Conservation (phyloP, 2,329 filamentous ascomycete species). For the Penicillium sp. region DNA sequence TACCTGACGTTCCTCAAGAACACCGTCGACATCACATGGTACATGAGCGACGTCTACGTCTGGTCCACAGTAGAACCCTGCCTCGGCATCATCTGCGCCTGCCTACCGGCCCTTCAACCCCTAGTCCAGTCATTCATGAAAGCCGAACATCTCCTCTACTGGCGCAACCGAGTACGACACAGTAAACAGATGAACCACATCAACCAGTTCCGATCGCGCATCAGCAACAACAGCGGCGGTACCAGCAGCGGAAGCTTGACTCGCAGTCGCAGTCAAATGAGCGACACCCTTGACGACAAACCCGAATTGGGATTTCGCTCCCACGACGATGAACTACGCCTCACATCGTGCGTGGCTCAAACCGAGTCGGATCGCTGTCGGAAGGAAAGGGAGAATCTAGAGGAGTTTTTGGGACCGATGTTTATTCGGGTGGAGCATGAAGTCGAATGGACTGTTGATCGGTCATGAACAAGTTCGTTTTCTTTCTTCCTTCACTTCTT, state of each 20-base stretch:
- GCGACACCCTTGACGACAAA: neutral
- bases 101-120: slow-evolving; percentile 15
- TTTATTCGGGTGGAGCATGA: slow-evolving; percentile 11
- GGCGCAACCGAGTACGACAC: neutral
- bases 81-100: slow-evolving; percentile 16
- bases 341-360: slow-evolving; percentile 2
- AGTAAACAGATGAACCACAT: neutral
- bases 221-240: neutral
- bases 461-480: neutral
- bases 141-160: slow-evolving; percentile 1
- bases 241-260: neutral
- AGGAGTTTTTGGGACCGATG: slow-evolving; percentile 8
- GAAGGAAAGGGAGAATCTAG: slow-evolving; percentile 1
- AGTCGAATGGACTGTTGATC: slow-evolving; percentile 8
- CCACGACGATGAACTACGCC: slow-evolving; percentile 1
- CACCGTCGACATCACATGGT: slow-evolving; percentile 10
- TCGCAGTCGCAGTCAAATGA: neutral
- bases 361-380: slow-evolving; percentile 3
- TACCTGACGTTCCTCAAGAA: slow-evolving; percentile 5
- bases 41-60: slow-evolving; percentile 11
- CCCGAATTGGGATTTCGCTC: slow-evolving; percentile 2
- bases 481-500: neutral
- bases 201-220: neutral
- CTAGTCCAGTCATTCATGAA: slow-evolving; percentile 12
- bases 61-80: slow-evolving; percentile 17